A percentile compares a stretch with the other conserved stretches of the same genome.
Conservation (phyloP, 495 filamentous ascomycete genomes). For the Neurospora cerealis region DNA sequence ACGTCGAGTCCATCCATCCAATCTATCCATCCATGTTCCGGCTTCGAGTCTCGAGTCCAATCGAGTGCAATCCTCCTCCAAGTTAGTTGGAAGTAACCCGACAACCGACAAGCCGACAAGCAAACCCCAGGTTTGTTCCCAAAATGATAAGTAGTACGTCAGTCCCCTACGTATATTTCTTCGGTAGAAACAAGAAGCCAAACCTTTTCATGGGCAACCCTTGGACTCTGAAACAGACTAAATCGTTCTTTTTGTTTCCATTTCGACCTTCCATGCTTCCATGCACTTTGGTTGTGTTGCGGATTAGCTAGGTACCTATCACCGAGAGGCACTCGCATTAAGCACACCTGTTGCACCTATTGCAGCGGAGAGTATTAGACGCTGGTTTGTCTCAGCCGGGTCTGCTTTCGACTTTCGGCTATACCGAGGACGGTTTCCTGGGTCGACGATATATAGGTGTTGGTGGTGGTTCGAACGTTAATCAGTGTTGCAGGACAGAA, state of each 20-base stretch:
- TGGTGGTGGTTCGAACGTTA: neutral
- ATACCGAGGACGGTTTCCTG: neutral
- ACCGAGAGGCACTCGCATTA: neutral
- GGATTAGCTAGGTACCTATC: neutral
- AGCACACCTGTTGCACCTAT: neutral
- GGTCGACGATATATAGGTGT: neutral
- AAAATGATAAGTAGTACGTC: neutral
- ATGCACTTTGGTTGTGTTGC: neutral
- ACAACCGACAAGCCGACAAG: neutral
- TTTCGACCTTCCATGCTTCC: neutral
- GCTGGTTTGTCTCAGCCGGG: neutral
- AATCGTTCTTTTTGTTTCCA: neutral
- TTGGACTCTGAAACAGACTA: neutral
- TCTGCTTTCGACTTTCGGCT: neutral
- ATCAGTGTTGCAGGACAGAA: neutral
- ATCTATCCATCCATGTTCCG: neutral
- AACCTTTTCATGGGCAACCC: neutral
- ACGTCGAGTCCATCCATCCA: neutral
- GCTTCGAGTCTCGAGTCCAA: neutral
- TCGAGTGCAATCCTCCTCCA: neutral
- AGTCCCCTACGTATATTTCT: neutral
- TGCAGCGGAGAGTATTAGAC: neutral
- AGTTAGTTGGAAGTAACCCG: neutral
- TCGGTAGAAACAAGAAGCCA: neutral
- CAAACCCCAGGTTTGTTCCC: neutral